Evolutionary conservation across 2,329 filamentous ascomycete genomes (phyloP), one percentile per base, ranked within the genome.

Genomic region (Colletotrichum noveboracense): DNA sequence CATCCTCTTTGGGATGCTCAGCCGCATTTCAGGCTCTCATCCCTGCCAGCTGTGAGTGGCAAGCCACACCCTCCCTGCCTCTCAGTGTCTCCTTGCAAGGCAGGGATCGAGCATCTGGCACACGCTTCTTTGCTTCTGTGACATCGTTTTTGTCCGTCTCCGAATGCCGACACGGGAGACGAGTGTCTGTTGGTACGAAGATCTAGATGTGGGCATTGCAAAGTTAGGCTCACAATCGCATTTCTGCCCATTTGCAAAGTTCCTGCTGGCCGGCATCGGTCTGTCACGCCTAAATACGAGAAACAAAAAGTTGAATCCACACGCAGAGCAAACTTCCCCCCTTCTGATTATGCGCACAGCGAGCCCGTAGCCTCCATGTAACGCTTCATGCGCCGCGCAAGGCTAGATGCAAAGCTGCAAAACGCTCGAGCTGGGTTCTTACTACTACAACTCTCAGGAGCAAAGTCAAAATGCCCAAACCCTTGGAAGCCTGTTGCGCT

Each of bases 51-150:
- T 61, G 24, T 30, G n/a, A 55, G 60, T 55, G 68, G 61, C 72
- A 66, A 75, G 72, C 72, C 72, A 75, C 72, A 71, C 24, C 26
- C 43, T 71, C 60, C 66, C 28, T 43, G 61, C 18, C 38, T 69
- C 32, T 55, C 43, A 21, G 65, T 56, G 21, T 48, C 34, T 32
- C 38, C 21, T 38, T 32, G 26, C 21, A n/a, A 34, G 38, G 32
- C 34, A 38, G 58, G 58, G 58, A 61, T 61, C 16, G 38, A 48
- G 26, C 24, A 14, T n/a, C 13, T 28, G 52, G 52, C 52, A 56
- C 52, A 56, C 56, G 14, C 61, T 64, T 56, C 34, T 32, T 16
- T 26, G 36, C 21, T 30, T 48, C 69, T 24, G 43, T 38, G 36
- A 34, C 62, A 38, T 66, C 32, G 32, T 18, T 26, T 58, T 58